Evolutionary conservation across 2,329 filamentous ascomycete species (phyloP).

Genomic region (Nemania abortiva): DNA sequence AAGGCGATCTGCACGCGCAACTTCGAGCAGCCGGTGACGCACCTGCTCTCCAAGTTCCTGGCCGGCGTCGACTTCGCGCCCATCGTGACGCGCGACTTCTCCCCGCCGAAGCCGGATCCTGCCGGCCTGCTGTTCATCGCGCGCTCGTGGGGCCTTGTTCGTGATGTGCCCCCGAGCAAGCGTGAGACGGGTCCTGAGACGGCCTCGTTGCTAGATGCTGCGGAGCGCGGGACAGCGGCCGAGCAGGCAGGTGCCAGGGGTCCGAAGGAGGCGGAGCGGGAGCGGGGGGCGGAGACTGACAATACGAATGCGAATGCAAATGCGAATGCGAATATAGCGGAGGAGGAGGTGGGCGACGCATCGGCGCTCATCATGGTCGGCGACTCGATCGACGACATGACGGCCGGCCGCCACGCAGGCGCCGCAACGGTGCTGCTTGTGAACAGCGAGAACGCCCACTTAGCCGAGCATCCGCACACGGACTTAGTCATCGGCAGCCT

Average conservation of each 20-base stretch:
- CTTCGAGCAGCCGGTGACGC: constrained; percentile 82
- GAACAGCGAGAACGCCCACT: constrained; percentile 80
- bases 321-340: background rate
- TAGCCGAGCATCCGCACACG: constrained; percentile 79
- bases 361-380: constrained; percentile 74
- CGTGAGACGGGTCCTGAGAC: constrained; percentile 6
- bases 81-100: constrained; percentile 86
- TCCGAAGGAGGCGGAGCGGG: constrained; percentile 6
- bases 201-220: constrained; percentile 34
- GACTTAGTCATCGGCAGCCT: constrained; percentile 78
- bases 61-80: constrained; percentile 75
- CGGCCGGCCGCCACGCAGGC: constrained; percentile 83
- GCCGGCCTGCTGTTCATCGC: constrained; percentile 91
- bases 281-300: background rate
- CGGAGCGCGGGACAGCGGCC: constrained; percentile 1
- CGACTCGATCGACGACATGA: constrained; percentile 93
- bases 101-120: constrained; percentile 86
- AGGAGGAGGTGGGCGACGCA: constrained; percentile 61
- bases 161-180: constrained; percentile 20
- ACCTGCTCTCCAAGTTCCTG: constrained; percentile 82
- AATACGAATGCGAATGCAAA: background rate
- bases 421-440: constrained; percentile 90
- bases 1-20: constrained; percentile 96
- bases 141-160: constrained; percentile 74
- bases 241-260: constrained; percentile 43